phyloP scores from a whole-genome alignment of 768 basidiomycete genomes.

The Clitopilus hobsonii region DNA sequence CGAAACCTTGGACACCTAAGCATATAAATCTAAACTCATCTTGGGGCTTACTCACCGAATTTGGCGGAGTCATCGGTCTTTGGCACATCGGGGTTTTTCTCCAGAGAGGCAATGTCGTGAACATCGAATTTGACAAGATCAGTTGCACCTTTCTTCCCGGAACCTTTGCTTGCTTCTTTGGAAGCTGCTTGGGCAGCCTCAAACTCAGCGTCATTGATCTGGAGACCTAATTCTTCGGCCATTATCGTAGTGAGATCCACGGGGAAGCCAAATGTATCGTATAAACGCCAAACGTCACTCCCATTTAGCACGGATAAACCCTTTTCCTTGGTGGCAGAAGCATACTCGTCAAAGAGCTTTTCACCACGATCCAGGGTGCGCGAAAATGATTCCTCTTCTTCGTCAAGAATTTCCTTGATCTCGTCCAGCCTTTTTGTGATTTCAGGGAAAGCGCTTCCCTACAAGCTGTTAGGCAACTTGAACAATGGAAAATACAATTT shows the following conservation, averaged over 20 bases:
- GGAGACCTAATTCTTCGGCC: conserved; percentile 89
- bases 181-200: conserved; percentile 83
- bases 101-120: conserved; percentile 85
- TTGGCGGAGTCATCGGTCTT: conserved; percentile 94
- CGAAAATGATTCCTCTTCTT: conserved; percentile 97
- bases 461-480: not conserved
- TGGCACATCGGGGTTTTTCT: conserved; percentile 69
- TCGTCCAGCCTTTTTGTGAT: conserved; percentile 77
- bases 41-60: conserved; percentile 60
- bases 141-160: conserved; percentile 61
- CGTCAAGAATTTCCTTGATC: conserved; percentile 92
- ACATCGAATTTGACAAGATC: conserved; percentile 91
- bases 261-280: conserved; percentile 98
- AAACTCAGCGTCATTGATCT: conserved; percentile 84
- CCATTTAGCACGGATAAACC: conserved; percentile 71
- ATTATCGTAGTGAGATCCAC: conserved; percentile 94
- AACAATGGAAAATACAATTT: not conserved
- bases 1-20: conserved; percentile 47
- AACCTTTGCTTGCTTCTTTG: conserved; percentile 88
- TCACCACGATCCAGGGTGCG: conserved; percentile 97
- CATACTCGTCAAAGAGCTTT: conserved; percentile 90
- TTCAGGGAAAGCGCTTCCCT: conserved; percentile 92
- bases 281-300: conserved; percentile 93
- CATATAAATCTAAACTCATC: not conserved
- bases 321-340: conserved; percentile 55